These are phyloP conservation scores for Aspergillus ochraceus DNA, from an alignment of 2,329 filamentous ascomycete species.

Conservation along the genomic window DNA sequence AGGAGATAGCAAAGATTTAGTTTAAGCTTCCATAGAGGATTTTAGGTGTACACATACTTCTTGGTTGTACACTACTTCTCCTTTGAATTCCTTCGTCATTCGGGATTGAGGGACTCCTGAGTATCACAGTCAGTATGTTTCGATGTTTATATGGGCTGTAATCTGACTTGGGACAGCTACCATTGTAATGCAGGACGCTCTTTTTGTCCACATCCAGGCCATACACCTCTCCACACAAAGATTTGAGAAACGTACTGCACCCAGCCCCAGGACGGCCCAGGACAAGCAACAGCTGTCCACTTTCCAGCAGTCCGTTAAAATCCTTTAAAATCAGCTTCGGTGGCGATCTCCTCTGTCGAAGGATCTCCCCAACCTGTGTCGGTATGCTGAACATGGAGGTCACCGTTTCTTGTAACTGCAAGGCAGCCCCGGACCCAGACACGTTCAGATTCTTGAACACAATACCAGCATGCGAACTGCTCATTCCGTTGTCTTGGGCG, in stretches of 20 bases:
- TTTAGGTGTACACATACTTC: slow-evolving; percentile 44
- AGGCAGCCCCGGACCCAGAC: slow-evolving; percentile 27
- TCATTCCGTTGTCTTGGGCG: slow-evolving; percentile 4
- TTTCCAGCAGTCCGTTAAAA: slow-evolving; percentile 57
- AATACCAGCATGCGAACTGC: slow-evolving; percentile 16
- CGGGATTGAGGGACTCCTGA: not conserved
- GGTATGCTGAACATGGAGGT: slow-evolving; percentile 18
- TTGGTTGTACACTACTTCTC: slow-evolving; percentile 38
- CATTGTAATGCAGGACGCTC: slow-evolving; percentile 79
- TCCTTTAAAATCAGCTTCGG: slow-evolving; percentile 52
- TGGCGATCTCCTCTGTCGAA: slow-evolving; percentile 19
- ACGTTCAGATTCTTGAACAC: slow-evolving; percentile 25
- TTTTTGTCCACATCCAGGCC: slow-evolving; percentile 69
- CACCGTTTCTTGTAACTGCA: slow-evolving; percentile 27
- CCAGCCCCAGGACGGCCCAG: slow-evolving; percentile 47
- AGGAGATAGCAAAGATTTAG: not conserved
- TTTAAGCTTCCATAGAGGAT: not conserved
- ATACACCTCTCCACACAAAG: slow-evolving; percentile 75
- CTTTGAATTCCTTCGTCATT: slow-evolving; percentile 39
- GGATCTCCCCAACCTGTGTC: slow-evolving; percentile 18
- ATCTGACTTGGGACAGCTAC: slow-evolving; percentile 38
- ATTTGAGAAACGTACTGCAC: slow-evolving; percentile 81
- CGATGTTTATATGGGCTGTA: fast-evolving
- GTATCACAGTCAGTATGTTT: not conserved
- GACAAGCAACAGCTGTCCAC: slow-evolving; percentile 54